Base-by-base conservation (phyloP, 805 yeast genomes). In the Starmerella sirachaensis region DNA sequence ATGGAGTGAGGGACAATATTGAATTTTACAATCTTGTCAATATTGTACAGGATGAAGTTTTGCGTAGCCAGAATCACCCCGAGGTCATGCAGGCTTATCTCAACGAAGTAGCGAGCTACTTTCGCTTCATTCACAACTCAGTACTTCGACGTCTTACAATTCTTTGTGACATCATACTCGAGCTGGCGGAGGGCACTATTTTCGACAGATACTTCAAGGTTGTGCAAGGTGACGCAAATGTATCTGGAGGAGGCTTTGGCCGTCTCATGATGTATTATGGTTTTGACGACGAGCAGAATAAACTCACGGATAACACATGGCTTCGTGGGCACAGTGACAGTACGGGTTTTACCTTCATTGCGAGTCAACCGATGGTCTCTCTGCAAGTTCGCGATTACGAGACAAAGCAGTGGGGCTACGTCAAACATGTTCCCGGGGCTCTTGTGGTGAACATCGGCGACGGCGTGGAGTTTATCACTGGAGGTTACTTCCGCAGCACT, bases 291-390 rank as follows among this genome's bases (percentile, higher is more conserved):
- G 55, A 53, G 6, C 57, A 58, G 17, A 54, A 54, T 12, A 30
- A 48, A 16, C 51, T 55, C 30, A 64, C 70, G 0, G 58, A 56
- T 7, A 53, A 57, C 22, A 65, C 65, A 2, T 65, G 64, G 64
- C 54, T 68, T 17, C 55, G 71, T 32, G 73, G 72, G 2, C 73
- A 68, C 44, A 61, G 68, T 19, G 72, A 68, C 41, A 57, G 61
- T 21, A 52, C 61, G 29, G 68, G 60, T 1, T 61, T 63, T 34
- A 54, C 67, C 2, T 62, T 63, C 41, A 61, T 63, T 18, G 56
- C 61, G 1, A 59, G 64, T 8, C 68, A 62, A 49, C 65, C 67
- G 8, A 62, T 63, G 45, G 49, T 58, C 5, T 53, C 66, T 5
- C 50, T 63, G 18, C 68, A 63, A 41, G 59, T 63, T 25, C 52